Evolutionary conservation across 2,329 filamentous ascomycete genomes (phyloP), one percentile per base, ranked within the genome.

Genomic region (Chrysoporthe austroafricana): DNA sequence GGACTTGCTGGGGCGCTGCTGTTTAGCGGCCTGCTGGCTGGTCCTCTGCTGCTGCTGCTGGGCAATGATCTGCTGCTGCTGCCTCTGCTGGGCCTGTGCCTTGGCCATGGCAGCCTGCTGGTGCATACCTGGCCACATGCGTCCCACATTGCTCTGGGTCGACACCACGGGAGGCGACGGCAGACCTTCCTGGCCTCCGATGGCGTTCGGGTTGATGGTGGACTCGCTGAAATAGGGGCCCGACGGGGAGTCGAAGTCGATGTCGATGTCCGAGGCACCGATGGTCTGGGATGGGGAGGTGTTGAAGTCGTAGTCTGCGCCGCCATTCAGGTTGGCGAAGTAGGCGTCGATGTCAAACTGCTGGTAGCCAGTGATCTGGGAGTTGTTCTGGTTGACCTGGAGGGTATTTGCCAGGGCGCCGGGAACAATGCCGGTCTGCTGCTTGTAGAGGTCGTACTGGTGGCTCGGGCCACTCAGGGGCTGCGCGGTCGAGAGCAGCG

Each of bases 371-470:
- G 82, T 80, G 73, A 88, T 82, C 75, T 85, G 84, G 57, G 79
- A 76, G 73, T 79, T 85, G 71, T 80, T 81, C 75, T 91, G 85
- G 78, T 92, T 94, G 74, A 96, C 87, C 46, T 92, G 91, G 76
- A 96, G 87, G 14, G 94, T 91, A 79, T 88, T 92, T 54, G 91
- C 89, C 71, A 96, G 83, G 63, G 93, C 94, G 70, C 94, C 94
- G 1, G 93, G 90, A 0, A 96, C 93, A 42, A 97, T 89, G 71
- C 94, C 94, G 3, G 96, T 97, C 83, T 97, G 94, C 78, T 99
- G 96, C 82, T 93, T 92, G 83, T 97, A 96, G 76, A 93, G 89
- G 75, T 94, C 92, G 84, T 98, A 98, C 80, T 97, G 93, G 82
- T 97, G 94, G 79, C 93, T 97, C 9, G 96, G 95, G 46, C 89